A percentile compares a stretch with the other conserved stretches of the same genome.
phyloP scores from a whole-genome alignment of 2,329 filamentous ascomycete species.

The Achaetomium macrosporum region DNA sequence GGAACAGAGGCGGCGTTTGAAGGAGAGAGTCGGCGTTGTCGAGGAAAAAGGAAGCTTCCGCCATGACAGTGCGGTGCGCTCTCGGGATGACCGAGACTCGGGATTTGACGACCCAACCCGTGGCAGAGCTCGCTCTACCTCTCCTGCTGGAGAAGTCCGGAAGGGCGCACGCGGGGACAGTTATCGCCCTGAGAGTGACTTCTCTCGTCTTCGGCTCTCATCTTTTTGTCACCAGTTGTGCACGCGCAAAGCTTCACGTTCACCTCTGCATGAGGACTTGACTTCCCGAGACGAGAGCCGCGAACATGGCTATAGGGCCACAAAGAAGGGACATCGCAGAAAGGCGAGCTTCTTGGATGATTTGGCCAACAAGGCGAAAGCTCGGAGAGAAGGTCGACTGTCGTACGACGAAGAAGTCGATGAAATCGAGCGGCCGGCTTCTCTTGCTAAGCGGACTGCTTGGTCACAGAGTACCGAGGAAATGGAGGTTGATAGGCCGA shows the following conservation, averaged over 20 bases:
- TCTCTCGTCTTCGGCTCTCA: neutral
- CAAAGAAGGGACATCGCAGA: neutral
- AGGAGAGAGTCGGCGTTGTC: too few species aligned
- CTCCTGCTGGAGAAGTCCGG: neutral
- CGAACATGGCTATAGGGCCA: neutral
- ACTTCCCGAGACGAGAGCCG: neutral
- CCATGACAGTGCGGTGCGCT: neutral
- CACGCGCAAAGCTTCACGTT: conserved; percentile 5
- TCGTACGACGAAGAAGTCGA: conserved; percentile 16
- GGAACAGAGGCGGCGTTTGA: conserved; percentile 25
- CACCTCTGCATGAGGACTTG: neutral
- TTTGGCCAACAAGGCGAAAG: neutral
- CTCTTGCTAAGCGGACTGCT: neutral
- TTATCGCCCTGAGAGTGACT: neutral
- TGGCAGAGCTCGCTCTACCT: neutral
- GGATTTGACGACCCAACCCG: neutral
- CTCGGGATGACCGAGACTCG: neutral
- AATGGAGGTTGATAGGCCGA: neutral
- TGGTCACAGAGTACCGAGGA: neutral
- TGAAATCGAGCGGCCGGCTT: neutral
- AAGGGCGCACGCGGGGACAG: neutral
- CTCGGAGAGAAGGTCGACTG: conserved; percentile 11
- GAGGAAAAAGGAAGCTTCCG: neutral
- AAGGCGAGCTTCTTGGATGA: neutral
- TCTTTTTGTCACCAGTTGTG: neutral